Base-by-base conservation (phyloP, 345 rosid species). In the Sapria himalayana region DNA sequence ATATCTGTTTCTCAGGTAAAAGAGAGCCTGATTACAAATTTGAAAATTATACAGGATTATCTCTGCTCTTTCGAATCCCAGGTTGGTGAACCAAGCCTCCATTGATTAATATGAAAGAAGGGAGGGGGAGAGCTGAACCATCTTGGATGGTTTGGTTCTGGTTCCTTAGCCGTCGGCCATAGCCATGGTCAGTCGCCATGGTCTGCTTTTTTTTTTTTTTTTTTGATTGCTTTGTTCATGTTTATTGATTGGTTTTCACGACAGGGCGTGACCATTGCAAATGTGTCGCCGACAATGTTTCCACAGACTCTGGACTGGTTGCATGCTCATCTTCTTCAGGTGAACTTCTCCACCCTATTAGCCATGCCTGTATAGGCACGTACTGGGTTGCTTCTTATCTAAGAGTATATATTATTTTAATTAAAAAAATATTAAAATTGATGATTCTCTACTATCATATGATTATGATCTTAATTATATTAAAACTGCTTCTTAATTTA, bases 261-360 rank as follows among this genome's bases (percentile, higher is more conserved):
- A 19, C 65, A 72, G 89, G 93, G 93, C 49, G 62, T 76, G 48
- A 64, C 67, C 2, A 81, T 76, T 33, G 89, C 67, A 42, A 76
- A 72, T 50, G 58, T 85, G 70, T 72, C 96, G 1, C 93, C 93
- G 27, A 85, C 85, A 35, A 74, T 93, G 27, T 80, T 85, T 63
- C 85, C 96, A 0, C 93, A 79, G 59, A 79, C 91, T 15, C 50
- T 82, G 41, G 94, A 82, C 56, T 64, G 70, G 62, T 72, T 82
- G 60, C 94, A 82, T 27, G 69, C 71, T 49, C 60, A 78, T 71
- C 84, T 82, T 63, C 91, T 89, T 58, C 91, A 89, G 92, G 98
- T 89, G 62, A 32, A 15, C 2, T 42, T 37, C 6, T 36, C 20
- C 19, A n/a, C 21, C 42, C 53, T 41, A 33, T 29, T 45, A 1